phyloP scores from a whole-genome alignment of 2,329 filamentous ascomycete genomes.

The Paracamarosporium sp. region DNA sequence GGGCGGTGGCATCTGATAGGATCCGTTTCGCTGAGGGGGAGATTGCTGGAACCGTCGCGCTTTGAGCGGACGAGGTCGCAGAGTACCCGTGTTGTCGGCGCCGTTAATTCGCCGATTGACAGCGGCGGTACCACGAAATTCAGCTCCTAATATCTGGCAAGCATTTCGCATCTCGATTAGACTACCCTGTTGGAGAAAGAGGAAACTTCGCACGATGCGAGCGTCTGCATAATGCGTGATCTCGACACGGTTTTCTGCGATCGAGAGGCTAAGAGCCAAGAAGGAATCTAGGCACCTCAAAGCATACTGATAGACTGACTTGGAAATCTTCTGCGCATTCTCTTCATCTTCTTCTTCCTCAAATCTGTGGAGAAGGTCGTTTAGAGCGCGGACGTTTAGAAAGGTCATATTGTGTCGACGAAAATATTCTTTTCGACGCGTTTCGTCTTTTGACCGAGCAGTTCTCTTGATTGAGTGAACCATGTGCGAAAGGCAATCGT shows the following conservation, averaged over 20 bases:
- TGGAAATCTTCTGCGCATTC: conserved; percentile 47
- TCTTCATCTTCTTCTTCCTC: conserved; percentile 60
- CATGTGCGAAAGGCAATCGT: conserved; percentile 45
- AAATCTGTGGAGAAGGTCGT: conserved; percentile 59
- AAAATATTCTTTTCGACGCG: conserved; percentile 48
- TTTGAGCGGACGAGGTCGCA: conserved; percentile 38
- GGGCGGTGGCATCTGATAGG: conserved; percentile 43
- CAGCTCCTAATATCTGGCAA: conserved; percentile 57
- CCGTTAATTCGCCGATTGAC: conserved; percentile 28
- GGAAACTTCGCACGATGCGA: conserved; percentile 63
- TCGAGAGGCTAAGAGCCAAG: conserved; percentile 43
- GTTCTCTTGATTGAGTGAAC: conserved; percentile 42
- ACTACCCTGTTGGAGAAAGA: conserved; percentile 65
- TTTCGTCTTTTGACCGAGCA: conserved; percentile 53
- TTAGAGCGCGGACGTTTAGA: conserved; percentile 63
- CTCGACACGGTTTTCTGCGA: conserved; percentile 49
- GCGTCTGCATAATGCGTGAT: conserved; percentile 63
- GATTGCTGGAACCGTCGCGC: conserved; percentile 39
- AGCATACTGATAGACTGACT: conserved; percentile 42
- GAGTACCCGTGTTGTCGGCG: conserved; percentile 30
- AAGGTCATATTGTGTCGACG: conserved; percentile 64
- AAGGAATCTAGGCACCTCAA: conserved; percentile 44
- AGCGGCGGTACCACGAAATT: conserved; percentile 37
- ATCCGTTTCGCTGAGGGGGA: conserved; percentile 40
- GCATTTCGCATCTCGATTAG: conserved; percentile 67